These are phyloP conservation scores for Citrus cavaleriei DNA, from an alignment of 345 rosid genomes.

Conservation along the genomic window DNA sequence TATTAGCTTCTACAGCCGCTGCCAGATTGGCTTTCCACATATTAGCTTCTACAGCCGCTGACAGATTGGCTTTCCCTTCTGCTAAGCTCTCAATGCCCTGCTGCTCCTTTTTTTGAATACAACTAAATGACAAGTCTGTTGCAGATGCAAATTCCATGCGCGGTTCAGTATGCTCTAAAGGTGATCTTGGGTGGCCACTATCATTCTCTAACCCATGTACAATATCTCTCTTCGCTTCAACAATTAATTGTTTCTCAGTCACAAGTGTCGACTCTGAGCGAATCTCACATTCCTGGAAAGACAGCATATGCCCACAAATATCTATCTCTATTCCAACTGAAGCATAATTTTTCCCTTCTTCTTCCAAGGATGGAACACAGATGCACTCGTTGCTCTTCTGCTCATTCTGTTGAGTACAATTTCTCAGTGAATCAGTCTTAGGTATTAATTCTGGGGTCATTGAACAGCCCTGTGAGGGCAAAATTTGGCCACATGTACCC, in stretches of 20 bases:
- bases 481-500: neutral
- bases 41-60: constrained; percentile 22
- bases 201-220: constrained; percentile 2
- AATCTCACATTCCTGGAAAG: constrained; percentile 4
- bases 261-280: neutral
- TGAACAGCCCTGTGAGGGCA: constrained; percentile 6
- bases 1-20: constrained; percentile 20
- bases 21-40: constrained; percentile 18
- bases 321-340: neutral
- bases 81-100: constrained; percentile 7
- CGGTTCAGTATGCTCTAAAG: constrained; percentile 5
- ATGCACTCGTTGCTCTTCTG: constrained; percentile 8
- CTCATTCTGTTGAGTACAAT: constrained; percentile 4
- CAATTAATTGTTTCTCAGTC: neutral
- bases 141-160: neutral
- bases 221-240: constrained; percentile 6
- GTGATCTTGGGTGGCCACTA: neutral
- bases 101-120: neutral
- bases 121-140: neutral
- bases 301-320: neutral
- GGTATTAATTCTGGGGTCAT: constrained; percentile 2
- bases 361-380: constrained; percentile 1
- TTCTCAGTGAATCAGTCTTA: constrained; percentile 3
- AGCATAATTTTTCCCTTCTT: constrained; percentile 10
- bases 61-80: constrained; percentile 18